Base-by-base conservation (phyloP, 2,329 filamentous ascomycete genomes). In the Xylaria sp. region DNA sequence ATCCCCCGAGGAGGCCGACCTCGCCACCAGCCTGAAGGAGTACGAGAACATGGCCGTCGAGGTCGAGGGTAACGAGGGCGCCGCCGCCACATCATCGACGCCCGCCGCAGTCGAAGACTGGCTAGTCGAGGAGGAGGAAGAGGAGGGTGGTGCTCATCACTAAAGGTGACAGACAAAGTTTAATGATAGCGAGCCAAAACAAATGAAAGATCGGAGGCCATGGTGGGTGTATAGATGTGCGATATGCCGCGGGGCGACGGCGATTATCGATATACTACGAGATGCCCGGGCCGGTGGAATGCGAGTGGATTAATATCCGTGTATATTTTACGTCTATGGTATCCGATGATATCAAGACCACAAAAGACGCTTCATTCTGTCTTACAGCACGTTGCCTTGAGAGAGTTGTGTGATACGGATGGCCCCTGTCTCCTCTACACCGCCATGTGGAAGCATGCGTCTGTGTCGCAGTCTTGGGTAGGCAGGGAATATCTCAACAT, bases 1-100 rank as follows among this genome's bases (percentile, higher is more conserved):
- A 80, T 97, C 94, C 42, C 96, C 96, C 80, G 96, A 98, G 84
- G 95, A 98, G 88, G 85, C 91, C 83, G 93, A 97, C 83, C 92
- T 99, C 72, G 93, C 94, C 80, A 92, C 88, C 82, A 95, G 93
- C 82, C 85, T 99, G 81, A 92, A 96, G 86, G 91, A 93, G 81
- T 99, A 99, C 88, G 95, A 98, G 89, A 88, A 85, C 81, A 93
- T 97, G 87, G 88, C 91, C 76, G 94, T 98, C 75, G 96, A 99
- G 84, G 91, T 98, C 74, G 95, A 98, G 87, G 95, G 95, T 74
- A 89, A 93, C 82, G 89, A 92, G 74, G 85, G 86, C 75, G 81
- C 83, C 69, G 87, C 86, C 72, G 86, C 89, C 80, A 85, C 85
- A 61, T 78, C 87, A 77, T 78, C 87, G 77, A 86, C 86, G 65